A percentile compares a stretch with the other conserved stretches of the same genome.
Evolutionary conservation across 768 basidiomycete genomes (phyloP).

Genomic region (Naematelia aurantialba): DNA sequence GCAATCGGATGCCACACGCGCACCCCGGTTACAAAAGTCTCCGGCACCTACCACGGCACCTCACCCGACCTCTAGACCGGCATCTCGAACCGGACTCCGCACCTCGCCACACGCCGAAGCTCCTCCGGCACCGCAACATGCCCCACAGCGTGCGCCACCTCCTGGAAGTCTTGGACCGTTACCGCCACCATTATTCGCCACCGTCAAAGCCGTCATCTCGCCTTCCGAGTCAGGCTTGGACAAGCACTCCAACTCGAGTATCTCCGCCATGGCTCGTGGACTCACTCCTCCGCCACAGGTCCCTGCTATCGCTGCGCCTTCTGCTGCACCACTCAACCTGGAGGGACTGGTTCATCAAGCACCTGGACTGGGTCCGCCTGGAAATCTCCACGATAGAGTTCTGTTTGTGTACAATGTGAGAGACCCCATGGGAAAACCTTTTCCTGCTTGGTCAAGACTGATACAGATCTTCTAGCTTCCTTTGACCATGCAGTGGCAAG

Average conservation of each 20-base stretch:
- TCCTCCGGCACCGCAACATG: background rate
- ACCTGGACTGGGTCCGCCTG: conserved; percentile 31
- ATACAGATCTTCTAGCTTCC: conserved; percentile 39
- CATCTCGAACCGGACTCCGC: background rate
- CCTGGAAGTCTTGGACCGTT: conserved; percentile 23
- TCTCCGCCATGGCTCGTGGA: background rate
- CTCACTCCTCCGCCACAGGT: background rate
- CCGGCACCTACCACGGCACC: background rate
- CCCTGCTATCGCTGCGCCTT: background rate
- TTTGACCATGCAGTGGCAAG: conserved; percentile 69
- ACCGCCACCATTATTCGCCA: conserved; percentile 20
- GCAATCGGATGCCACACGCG: conserved; percentile 2
- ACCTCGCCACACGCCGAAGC: background rate
- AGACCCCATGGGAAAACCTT: background rate
- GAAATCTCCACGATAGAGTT: conserved; percentile 37
- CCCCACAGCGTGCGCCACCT: conserved; percentile 11
- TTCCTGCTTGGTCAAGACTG: background rate
- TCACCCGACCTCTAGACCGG: background rate
- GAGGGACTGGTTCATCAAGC: conserved; percentile 37
- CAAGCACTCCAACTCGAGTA: background rate
- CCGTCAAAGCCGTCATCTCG: conserved; percentile 16
- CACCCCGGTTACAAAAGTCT: background rate
- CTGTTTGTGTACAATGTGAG: conserved; percentile 44
- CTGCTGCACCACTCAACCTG: conserved; percentile 12
- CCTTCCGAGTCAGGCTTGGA: conserved; percentile 4